phyloP scores from a whole-genome alignment of 2,329 filamentous ascomycete species.

The Ascochyta rabiei region DNA sequence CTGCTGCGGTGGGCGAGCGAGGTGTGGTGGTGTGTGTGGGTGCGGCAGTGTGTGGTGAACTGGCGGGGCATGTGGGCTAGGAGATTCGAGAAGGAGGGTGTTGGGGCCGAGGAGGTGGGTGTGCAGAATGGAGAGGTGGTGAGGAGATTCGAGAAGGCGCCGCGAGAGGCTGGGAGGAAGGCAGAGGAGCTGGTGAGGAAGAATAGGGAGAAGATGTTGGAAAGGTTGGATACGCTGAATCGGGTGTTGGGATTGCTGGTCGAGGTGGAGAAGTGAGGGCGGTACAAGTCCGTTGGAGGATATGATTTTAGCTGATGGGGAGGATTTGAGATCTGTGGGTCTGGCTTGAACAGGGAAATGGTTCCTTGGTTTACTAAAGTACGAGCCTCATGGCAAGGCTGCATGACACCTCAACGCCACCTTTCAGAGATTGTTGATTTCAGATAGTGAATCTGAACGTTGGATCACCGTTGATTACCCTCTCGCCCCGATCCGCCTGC shows the following conservation, averaged over 20 bases:
- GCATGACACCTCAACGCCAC: neutral
- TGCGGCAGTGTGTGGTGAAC: conserved; percentile 29
- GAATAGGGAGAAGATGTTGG: conserved; percentile 9
- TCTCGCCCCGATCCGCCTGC: conserved; percentile 32
- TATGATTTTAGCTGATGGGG: neutral
- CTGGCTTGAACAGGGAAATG: neutral
- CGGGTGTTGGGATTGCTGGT: conserved; percentile 1
- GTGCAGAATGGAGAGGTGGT: neutral
- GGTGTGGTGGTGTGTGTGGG: conserved; percentile 37
- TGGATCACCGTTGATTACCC: conserved; percentile 30
- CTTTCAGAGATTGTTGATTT: neutral
- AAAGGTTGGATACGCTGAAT: conserved; percentile 14
- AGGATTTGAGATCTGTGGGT: too few species aligned
- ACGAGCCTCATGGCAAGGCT: neutral
- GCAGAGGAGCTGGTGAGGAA: conserved; percentile 5
- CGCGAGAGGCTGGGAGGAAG: neutral
- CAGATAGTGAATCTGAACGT: conserved; percentile 32
- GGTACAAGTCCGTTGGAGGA: neutral
- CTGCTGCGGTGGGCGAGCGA: conserved; percentile 25
- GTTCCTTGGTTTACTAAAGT: neutral
- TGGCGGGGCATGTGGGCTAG: conserved; percentile 33
- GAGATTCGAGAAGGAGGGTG: conserved; percentile 30
- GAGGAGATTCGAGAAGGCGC: neutral
- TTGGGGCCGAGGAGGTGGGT: conserved; percentile 1
- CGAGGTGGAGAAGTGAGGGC: neutral